Evolutionary conservation across 2,329 filamentous ascomycete genomes (phyloP), one percentile per base, ranked within the genome.

Genomic region (Helotiales sp.): DNA sequence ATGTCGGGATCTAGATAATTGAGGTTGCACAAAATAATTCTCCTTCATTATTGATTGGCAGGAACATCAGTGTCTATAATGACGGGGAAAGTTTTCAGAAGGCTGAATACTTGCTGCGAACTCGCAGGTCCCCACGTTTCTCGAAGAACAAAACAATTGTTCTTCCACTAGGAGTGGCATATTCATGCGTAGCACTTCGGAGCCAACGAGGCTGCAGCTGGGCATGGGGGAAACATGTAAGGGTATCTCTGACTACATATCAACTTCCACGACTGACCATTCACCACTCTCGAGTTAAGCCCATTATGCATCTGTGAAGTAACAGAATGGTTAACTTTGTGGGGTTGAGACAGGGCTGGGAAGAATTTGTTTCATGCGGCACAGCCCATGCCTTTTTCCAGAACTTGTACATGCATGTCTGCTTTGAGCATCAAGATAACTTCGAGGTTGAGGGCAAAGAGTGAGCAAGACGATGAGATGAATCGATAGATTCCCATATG

Each of bases 301-400:
- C 44, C 24, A 52, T 46, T 36, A 19, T 25, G 10, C 46, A 46
- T 40, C 55, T 52, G 51, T 59, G 30, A 64, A 44, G 57, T 63
- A 60, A 61, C 52, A 50, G 38, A 48, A 54, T 59, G n/a, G 31
- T 19, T 17, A 19, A 57, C 22, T 54, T 44, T 66, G 62, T 64
- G 63, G 63, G 60, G 60, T 64, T 62, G 54, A 60, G 34, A 52
- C 30, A 38, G 27, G n/a, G 36, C 53, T 44, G 24, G 29, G 30
- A 44, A 19, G 10, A 50, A 31, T 40, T 30, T 57, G 57, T 51
- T 58, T 62, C 59, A 62, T 36, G 47, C 48, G 30, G 54, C 33
- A 50, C 12, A 7, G 6, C 8, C 40, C 22, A 15, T 40, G 38
- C 29, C 34, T 22, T 30, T 17, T 46, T 9, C 31, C 49, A 44